These are phyloP conservation scores for Decorospora gaudefroyi DNA, from an alignment of 2,329 filamentous ascomycete genomes.

Conservation along the genomic window DNA sequence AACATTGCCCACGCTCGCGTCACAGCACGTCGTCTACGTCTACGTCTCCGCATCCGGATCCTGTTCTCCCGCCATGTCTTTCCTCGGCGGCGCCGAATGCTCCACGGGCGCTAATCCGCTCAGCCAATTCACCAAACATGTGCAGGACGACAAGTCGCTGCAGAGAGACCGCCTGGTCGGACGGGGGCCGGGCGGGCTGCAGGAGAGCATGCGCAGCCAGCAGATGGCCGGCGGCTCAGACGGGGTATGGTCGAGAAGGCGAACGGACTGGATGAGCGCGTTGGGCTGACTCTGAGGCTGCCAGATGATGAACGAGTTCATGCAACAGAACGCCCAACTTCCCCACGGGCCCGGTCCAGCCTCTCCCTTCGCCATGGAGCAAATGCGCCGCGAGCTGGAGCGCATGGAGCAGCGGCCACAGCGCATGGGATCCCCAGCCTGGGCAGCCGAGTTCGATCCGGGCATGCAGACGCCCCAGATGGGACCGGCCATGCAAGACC, in stretches of 20 bases:
- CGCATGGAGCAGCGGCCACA: conserved; percentile 63
- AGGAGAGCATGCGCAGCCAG: conserved; percentile 77
- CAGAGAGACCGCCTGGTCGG: conserved; percentile 88
- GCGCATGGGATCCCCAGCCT: conserved; percentile 60
- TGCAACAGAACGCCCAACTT: conserved; percentile 73
- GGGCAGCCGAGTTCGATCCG: conserved; percentile 68
- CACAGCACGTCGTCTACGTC: neutral
- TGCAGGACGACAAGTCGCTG: conserved; percentile 92
- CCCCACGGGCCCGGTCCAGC: conserved; percentile 58
- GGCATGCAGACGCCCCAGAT: conserved; percentile 66
- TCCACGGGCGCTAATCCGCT: conserved; percentile 95
- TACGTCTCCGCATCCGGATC: neutral
- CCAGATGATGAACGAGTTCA: conserved; percentile 91
- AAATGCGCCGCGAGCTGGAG: conserved; percentile 67
- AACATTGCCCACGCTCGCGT: too few species aligned
- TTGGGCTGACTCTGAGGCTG: conserved; percentile 31
- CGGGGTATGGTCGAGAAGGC: conserved; percentile 36
- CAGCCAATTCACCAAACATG: conserved; percentile 96
- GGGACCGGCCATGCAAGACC: conserved; percentile 69
- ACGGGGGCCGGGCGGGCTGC: conserved; percentile 68
- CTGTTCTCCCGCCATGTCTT: conserved; percentile 70
- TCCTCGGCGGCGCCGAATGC: conserved; percentile 93
- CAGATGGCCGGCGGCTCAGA: conserved; percentile 73
- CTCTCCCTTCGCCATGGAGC: conserved; percentile 68
- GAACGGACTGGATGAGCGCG: neutral